Evolutionary conservation across 2,329 filamentous ascomycete species (phyloP), one percentile per base, ranked within the genome.

Genomic region (Trichophyton mentagrophytes): DNA sequence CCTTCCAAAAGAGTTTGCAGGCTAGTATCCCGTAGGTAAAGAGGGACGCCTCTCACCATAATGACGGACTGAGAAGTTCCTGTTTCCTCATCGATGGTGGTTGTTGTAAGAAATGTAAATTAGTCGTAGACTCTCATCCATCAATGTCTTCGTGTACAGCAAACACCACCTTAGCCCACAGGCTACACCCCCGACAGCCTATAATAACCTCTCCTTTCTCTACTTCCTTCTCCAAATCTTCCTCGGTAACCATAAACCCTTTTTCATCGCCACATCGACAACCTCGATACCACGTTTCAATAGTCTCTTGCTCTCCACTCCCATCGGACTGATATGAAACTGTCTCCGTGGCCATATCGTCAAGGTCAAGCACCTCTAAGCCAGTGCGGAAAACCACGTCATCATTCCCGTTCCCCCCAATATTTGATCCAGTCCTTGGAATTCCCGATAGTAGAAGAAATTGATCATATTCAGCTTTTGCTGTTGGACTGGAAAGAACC

Each of bases 101-200:
- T 38, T 6, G 13, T 55, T 3, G 25, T 55, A 1, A 17, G 20
- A 36, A 7, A 30, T 30, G 6, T 6, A 7, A 30, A 55, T 55
- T 36, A 15, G 27, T 3, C 15, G 17, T 3, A 15, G 9, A 17
- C 8, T 9, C 13, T 47, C 42, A 59, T 38, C 49, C 51, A 27
- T 38, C 15, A 46, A 15, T 13, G 42, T 60, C 47, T 7, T 74
- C 77, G 61, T 78, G 77, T 55, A 81, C 76, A 22, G 77, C 80
- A 74, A 85, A 86, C 64, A 80, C 71, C 51, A 86, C 78, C 69
- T 80, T 80, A 63, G 85, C 74, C 79, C 81, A 85, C 61, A 86
- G 74, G 76, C 83, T 85, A 71, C 83, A 86, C 40, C 83, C 83
- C 61, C 76, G 74, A 73, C 83, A 86, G 1, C 82, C 82, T 17